Base-by-base conservation (phyloP, 208 protist genomes). In the Crithidia mellificae region DNA sequence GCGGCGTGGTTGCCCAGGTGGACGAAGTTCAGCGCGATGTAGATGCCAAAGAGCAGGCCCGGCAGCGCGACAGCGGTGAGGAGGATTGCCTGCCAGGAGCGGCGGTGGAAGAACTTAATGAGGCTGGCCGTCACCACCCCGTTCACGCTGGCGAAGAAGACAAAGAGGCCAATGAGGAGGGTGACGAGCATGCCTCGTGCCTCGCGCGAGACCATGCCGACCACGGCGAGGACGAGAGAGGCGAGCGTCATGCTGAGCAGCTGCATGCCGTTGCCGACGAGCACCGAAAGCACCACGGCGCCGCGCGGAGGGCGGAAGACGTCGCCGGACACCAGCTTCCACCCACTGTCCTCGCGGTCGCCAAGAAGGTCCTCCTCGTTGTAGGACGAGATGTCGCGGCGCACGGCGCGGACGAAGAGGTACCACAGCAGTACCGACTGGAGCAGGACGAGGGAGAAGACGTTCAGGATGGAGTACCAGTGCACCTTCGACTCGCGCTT, bases 311-410 rank as follows among this genome's bases (percentile, higher is more conserved):
- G 58, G 36, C 98, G 86, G 80, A 99, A 99, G 5, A 98, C 97
- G 74, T 99, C 98, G 20, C 95, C 97, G 58, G 94, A 84, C 9
- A 99, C 85, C 9, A 99, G 87, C 79, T 99, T 99, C 98, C 98
- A 99, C 22, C 86, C 82, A 7, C 55, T 64, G 46, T 68, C 66
- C 67, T 74, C 66, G 27, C 63, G 63, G 22, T 51, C 7, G 47
- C 64, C 63, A 19, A 38, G 24, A 5, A 91, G 61, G 62, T 83
- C 22, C n/a, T 91, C 72, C 44, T 66, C 58, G 6, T 71, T 39
- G 58, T 78, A 71, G 17, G 65, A 24, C n/a, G 64, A 57, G n/a
- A 78, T 58, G 54, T 78, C 73, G 20, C 69, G 72, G 62, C 73
- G 73, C 61, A 78, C 63, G 32, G 73, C 73, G 6, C 67, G 66